Conservation (phyloP, 1,284 basidiomycete species). For the Meira miltonrushii region DNA sequence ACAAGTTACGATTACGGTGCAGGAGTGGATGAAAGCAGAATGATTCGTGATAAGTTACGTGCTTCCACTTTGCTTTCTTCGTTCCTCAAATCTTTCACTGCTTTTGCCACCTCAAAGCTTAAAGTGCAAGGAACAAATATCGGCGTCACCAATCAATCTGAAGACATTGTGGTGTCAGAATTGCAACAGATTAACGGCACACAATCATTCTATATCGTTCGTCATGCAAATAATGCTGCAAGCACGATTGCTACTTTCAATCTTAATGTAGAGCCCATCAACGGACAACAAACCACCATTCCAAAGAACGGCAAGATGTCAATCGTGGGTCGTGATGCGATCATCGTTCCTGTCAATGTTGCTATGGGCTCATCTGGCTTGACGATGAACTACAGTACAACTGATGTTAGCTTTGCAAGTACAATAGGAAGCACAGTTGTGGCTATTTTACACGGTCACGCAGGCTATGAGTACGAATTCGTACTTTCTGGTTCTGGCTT, state of each 20-base stretch:
- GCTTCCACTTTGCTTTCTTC: conserved; percentile 29
- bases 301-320: neutral
- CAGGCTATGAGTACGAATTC: conserved; percentile 58
- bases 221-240: conserved; percentile 56
- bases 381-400: conserved; percentile 58
- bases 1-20: conserved; percentile 55
- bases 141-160: neutral
- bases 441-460: conserved; percentile 57
- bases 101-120: conserved; percentile 19
- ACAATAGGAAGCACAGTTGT: conserved; percentile 58
- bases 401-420: conserved; percentile 57
- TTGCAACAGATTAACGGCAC: neutral
- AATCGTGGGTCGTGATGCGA: conserved; percentile 8
- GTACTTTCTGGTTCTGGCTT: conserved; percentile 54
- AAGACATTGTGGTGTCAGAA: neutral
- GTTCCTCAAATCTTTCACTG: conserved; percentile 26
- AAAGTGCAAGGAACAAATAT: neutral
- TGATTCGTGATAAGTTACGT: conserved; percentile 23
- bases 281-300: neutral
- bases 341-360: neutral
- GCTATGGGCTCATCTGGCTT: conserved; percentile 31
- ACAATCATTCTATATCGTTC: conserved; percentile 62
- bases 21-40: conserved; percentile 26
- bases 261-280: conserved; percentile 7
- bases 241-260: conserved; percentile 8